Evolutionary conservation across 192 early-diverging fungal species (phyloP).

Genomic region (Thamnidium elegans): DNA sequence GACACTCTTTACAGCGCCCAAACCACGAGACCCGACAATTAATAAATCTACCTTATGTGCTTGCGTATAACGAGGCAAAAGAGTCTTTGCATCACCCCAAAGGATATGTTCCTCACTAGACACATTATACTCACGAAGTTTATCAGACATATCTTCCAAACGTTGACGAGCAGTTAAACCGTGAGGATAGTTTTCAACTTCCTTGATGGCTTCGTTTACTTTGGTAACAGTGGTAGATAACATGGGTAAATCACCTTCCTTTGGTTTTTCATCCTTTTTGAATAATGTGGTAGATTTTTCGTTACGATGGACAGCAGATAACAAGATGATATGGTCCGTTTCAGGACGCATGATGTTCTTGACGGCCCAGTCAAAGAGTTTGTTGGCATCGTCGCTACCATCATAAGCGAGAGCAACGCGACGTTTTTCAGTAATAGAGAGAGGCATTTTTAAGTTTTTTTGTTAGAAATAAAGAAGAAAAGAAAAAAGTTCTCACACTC

Average conservation of each 20-base stretch:
- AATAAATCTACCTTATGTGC: slow-evolving; percentile 30
- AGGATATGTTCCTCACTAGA: slow-evolving; percentile 36
- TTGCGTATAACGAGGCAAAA: slow-evolving; percentile 33
- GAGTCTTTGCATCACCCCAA: slow-evolving; percentile 32
- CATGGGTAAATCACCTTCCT: slow-evolving; percentile 14
- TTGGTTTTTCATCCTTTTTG: not conserved
- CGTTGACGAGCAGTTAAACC: slow-evolving; percentile 6
- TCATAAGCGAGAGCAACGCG: slow-evolving; percentile 31
- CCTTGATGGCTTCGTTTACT: slow-evolving; percentile 21
- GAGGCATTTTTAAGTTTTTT: not conserved
- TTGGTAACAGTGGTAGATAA: slow-evolving; percentile 21
- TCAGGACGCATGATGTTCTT: slow-evolving; percentile 22
- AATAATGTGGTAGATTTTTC: not conserved
- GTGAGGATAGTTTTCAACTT: slow-evolving; percentile 11
- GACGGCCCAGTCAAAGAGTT: slow-evolving; percentile 29
- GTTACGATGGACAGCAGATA: slow-evolving; percentile 20
- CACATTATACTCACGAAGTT: slow-evolving; percentile 13
- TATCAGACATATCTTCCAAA: slow-evolving; percentile 19
- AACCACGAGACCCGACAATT: slow-evolving; percentile 38
- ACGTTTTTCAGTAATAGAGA: slow-evolving; percentile 26
- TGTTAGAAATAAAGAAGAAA: not conserved
- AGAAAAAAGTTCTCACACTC: not conserved
- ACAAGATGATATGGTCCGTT: slow-evolving; percentile 30
- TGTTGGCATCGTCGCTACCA: slow-evolving; percentile 29
- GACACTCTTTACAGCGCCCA: slow-evolving; percentile 33